These are phyloP conservation scores for Cercospora berteroae DNA, from an alignment of 2,329 filamentous ascomycete genomes.

Conservation along the genomic window DNA sequence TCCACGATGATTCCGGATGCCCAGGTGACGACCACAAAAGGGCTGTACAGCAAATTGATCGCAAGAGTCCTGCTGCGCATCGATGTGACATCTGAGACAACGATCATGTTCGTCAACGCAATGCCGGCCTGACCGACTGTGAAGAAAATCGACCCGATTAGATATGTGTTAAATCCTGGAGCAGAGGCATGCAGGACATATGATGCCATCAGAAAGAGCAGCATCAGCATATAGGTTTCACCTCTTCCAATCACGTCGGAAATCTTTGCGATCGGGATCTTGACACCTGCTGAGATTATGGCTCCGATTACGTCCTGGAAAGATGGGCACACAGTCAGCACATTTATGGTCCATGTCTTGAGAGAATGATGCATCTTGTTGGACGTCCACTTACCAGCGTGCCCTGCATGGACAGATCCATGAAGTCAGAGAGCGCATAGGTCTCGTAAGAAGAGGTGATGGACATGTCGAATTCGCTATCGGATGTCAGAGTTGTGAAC, in stretches of 20 bases:
- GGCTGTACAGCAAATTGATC: slow-evolving; percentile 41
- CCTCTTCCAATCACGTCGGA: slow-evolving; percentile 46
- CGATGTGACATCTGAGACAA: slow-evolving; percentile 45
- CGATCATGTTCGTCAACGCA: slow-evolving; percentile 43
- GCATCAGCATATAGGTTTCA: slow-evolving; percentile 39
- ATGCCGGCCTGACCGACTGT: slow-evolving; percentile 42
- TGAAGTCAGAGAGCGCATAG: slow-evolving; percentile 44
- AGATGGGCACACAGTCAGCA: neutral
- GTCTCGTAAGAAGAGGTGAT: slow-evolving; percentile 43
- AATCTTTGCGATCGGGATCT: slow-evolving; percentile 45
- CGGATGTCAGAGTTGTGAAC: neutral
- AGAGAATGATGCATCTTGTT: too few species aligned
- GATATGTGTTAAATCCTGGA: slow-evolving; percentile 39
- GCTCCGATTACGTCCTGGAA: slow-evolving; percentile 37
- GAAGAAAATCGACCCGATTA: slow-evolving; percentile 41
- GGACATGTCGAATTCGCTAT: slow-evolving; percentile 40
- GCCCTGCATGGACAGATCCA: slow-evolving; percentile 38
- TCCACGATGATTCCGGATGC: slow-evolving; percentile 45
- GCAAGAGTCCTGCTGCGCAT: slow-evolving; percentile 44
- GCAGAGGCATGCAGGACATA: slow-evolving; percentile 43
- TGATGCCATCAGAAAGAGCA: slow-evolving; percentile 40
- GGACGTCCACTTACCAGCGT: slow-evolving; percentile 26
- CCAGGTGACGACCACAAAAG: slow-evolving; percentile 45
- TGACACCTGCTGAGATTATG: slow-evolving; percentile 43
- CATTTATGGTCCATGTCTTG: neutral